phyloP scores from a whole-genome alignment of 495 filamentous ascomycete species.

The Penicillium odoratum region DNA sequence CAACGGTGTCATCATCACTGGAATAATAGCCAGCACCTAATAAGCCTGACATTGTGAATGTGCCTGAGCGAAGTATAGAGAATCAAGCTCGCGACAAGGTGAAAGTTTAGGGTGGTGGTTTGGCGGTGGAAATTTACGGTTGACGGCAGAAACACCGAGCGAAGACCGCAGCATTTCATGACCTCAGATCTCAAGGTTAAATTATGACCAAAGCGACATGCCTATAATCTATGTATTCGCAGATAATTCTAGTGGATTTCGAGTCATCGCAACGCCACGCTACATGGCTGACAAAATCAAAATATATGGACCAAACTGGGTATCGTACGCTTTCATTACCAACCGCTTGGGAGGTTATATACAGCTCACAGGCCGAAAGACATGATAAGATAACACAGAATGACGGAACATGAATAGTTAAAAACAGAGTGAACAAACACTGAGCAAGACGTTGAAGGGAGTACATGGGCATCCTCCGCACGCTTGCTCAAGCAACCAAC shows the following conservation, averaged over 20 bases:
- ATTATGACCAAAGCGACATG: neutral
- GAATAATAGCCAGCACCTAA: constrained; percentile 54
- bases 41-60: constrained; percentile 46
- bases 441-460: constrained; percentile 18
- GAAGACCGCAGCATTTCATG: constrained; percentile 19
- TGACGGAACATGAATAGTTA: constrained; percentile 21
- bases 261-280: neutral
- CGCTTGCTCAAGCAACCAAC: constrained; percentile 9
- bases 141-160: constrained; percentile 25
- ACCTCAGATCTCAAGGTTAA: neutral
- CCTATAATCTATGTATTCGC: neutral
- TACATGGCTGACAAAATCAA: neutral
- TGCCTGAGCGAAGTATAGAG: neutral
- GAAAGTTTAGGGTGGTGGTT: constrained; percentile 9
- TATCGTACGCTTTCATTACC: constrained; percentile 48
- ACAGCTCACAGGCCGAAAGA: constrained; percentile 42
- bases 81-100: constrained; percentile 10
- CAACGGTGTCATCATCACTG: constrained; percentile 49
- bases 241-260: neutral
- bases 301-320: constrained; percentile 22
- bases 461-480: constrained; percentile 15
- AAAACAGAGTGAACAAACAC: constrained; percentile 16
- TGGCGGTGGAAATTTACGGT: constrained; percentile 40
- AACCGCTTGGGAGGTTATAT: constrained; percentile 47
- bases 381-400: constrained; percentile 40